These are phyloP conservation scores for Alternaria atra DNA, from an alignment of 2,329 filamentous ascomycete genomes.

Conservation along the genomic window DNA sequence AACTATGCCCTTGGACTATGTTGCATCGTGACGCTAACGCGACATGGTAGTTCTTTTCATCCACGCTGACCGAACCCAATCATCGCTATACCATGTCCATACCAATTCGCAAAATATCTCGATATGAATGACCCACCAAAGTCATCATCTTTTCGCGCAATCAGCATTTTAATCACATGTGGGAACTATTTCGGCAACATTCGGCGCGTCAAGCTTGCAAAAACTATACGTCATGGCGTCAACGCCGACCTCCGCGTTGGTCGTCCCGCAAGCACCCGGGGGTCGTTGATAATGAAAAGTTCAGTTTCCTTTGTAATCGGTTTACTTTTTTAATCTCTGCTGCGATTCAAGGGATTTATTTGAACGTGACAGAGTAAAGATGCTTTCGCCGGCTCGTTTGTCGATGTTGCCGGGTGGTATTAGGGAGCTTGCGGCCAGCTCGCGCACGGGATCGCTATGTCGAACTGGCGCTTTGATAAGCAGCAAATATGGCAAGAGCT, in stretches of 20 bases:
- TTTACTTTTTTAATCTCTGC: not conserved
- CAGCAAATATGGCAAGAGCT: not conserved
- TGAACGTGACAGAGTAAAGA: not conserved
- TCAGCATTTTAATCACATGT: not conserved
- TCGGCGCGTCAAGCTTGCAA: slow-evolving; percentile 25
- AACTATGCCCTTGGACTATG: not conserved
- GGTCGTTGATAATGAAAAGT: slow-evolving; percentile 14
- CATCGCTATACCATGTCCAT: not conserved
- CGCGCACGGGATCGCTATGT: slow-evolving; percentile 5
- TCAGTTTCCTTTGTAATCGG: not conserved
- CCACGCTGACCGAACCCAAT: not conserved
- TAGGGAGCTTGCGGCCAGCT: slow-evolving; percentile 24
- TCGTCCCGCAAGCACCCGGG: slow-evolving; percentile 28
- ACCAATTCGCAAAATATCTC: not conserved
- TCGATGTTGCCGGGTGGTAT: slow-evolving; percentile 33
- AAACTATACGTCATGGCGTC: slow-evolving; percentile 28
- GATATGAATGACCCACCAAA: no score
- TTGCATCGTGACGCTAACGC: not conserved
- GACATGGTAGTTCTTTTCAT: not conserved
- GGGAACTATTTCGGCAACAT: not conserved
- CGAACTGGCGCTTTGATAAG: slow-evolving; percentile 3
- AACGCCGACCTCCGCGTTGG: slow-evolving; percentile 10
- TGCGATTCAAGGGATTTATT: not conserved
- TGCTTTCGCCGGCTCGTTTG: slow-evolving; percentile 14
- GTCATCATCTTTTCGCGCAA: not conserved